Evolutionary conservation across 2,329 filamentous ascomycete species (phyloP).

Genomic region (Aspergillus sp.): DNA sequence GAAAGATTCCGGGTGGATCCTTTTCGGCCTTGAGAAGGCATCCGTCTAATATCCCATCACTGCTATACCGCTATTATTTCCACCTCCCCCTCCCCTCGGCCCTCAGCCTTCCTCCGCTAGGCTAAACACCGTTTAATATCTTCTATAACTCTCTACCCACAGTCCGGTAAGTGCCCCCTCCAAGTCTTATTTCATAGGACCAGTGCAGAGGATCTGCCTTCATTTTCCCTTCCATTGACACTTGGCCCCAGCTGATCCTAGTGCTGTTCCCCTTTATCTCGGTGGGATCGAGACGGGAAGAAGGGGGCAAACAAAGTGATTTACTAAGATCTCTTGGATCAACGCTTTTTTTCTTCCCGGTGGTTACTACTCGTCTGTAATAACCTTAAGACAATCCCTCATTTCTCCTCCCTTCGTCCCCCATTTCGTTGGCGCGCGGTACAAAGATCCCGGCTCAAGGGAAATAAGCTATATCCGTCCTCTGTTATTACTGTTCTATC

Average conservation of each 20-base stretch:
- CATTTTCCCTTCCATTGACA: constrained; percentile 10
- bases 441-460: no score
- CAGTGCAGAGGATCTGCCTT: constrained; percentile 15
- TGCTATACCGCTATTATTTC: constrained; percentile 14
- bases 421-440: no score
- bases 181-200: constrained; percentile 8
- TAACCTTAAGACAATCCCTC: no score
- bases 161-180: constrained; percentile 8
- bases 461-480: no score
- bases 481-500: constrained; percentile 5
- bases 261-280: no score
- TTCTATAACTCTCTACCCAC: constrained; percentile 14
- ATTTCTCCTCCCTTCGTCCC: no score
- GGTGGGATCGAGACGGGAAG: no score
- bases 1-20: background rate
- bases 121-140: constrained; percentile 17
- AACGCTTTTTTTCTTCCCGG: no score
- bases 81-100: constrained; percentile 11
- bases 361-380: no score
- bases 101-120: constrained; percentile 18
- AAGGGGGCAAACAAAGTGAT: no score
- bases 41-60: constrained; percentile 8
- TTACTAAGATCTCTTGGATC: no score
- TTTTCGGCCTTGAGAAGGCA: background rate
- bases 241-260: constrained; percentile 6